phyloP scores from a whole-genome alignment of 2,329 filamentous ascomycete species.

The Colletotrichum somersetense region DNA sequence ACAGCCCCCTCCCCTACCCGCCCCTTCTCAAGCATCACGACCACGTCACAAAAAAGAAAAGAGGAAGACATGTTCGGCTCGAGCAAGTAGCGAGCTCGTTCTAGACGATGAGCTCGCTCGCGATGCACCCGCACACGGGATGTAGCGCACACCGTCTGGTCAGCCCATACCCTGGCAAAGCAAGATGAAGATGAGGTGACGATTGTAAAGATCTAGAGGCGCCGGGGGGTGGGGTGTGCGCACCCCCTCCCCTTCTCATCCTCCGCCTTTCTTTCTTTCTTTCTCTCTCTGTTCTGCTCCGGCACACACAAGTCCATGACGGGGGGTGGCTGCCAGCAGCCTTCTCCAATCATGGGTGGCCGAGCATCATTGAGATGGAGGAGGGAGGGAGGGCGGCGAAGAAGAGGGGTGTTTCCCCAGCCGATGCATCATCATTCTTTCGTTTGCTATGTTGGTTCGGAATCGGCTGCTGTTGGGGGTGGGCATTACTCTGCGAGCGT shows the following conservation, averaged over 20 bases:
- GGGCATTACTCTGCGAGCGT: slow-evolving; percentile 4
- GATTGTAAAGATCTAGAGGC: slow-evolving; percentile 40
- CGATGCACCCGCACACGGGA: slow-evolving; percentile 16
- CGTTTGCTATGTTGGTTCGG: slow-evolving; percentile 33
- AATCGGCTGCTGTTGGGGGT: slow-evolving; percentile 29
- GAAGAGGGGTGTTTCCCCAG: not conserved
- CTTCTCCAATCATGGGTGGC: slow-evolving; percentile 33
- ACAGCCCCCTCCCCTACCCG: not conserved
- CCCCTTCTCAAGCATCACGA: slow-evolving; percentile 9
- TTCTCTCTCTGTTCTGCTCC: slow-evolving; percentile 2
- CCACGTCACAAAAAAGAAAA: slow-evolving; percentile 26
- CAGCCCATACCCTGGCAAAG: slow-evolving; percentile 36
- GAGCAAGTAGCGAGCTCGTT: slow-evolving; percentile 22
- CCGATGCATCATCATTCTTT: slow-evolving; percentile 21
- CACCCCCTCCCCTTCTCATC: not conserved
- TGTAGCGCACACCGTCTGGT: slow-evolving; percentile 17
- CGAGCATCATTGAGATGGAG: slow-evolving; percentile 10
- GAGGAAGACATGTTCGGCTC: not conserved
- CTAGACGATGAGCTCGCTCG: slow-evolving; percentile 24
- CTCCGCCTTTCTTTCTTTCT: not conserved
- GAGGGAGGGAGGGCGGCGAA: not conserved
- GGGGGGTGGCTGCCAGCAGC: slow-evolving; percentile 19
- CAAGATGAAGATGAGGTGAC: slow-evolving; percentile 42
- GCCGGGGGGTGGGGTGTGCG: slow-evolving; percentile 29
- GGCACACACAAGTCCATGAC: slow-evolving; percentile 6